Base-by-base conservation (phyloP, 2,329 filamentous ascomycete genomes). In the Fusarium nisikadoi region DNA sequence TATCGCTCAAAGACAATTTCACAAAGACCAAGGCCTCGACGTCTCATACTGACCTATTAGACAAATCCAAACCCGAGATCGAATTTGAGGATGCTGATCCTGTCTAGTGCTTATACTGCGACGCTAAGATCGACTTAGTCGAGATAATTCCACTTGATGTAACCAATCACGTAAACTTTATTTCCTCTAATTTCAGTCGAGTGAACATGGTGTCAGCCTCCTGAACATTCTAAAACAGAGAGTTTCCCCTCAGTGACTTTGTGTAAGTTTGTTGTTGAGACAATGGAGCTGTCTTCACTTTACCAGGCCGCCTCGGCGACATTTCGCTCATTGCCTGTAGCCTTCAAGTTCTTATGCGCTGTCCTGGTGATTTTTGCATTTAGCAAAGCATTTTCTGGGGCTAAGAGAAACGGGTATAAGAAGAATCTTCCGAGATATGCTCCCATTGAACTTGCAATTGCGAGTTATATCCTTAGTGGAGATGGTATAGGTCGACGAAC, bases 391-490 rank as follows among this genome's bases (percentile, higher is more conserved):
- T 45, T 52, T 8, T 25, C 23, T 8, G 39, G 45, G 3, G 17
- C 41, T 1, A 39, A 52, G 25, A 11, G 5, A 6, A 16, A 57
- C 10, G 31, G 16, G 6, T 52, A 23, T 11, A 56, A n/a, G 6
- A 54, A n/a, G 8, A 23, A 43, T 3, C 45, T 74, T 4, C 61
- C 72, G 13, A 36, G 47, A 6, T 74, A 64, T 52, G 55, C 61
- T 4, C 61, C 62, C 12, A 46, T 68, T 20, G 72, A 74, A n/a
- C 50, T 74, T 29, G 68, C 50, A 14, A 41, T 74, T 41, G 61
- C 55, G 2, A 59, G 61, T 38, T 70, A 70, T 23, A 36, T 72
- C 8, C 53, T 74, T 29, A 56, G 60, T 2, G 58, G 65, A 19
- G 57, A 74, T 41, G 71, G 68, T 3, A 23, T 64, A 3, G 41